A percentile compares a stretch with the other conserved stretches of the same genome.
Evolutionary conservation across 495 filamentous ascomycete species (phyloP).

Genomic region (Aspergillus homomorphus): DNA sequence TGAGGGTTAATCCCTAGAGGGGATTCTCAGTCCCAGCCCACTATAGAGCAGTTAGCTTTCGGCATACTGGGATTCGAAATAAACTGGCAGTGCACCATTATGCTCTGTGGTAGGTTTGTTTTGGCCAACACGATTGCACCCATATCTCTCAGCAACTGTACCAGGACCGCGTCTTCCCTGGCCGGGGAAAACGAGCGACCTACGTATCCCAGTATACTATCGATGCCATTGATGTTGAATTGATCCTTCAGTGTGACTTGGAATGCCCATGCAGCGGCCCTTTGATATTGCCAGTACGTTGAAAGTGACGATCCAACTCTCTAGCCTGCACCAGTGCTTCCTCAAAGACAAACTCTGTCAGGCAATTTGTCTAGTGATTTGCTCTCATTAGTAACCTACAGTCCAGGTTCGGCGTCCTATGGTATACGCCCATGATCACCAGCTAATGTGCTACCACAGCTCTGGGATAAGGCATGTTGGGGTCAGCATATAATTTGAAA

Average conservation of each 20-base stretch:
- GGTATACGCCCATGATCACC: slow-evolving; percentile 22
- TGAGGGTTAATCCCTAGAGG: slow-evolving; percentile 51
- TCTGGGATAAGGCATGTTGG: slow-evolving; percentile 17
- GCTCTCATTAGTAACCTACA: not conserved
- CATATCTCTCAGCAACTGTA: slow-evolving; percentile 43
- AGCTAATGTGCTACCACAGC: slow-evolving; percentile 57
- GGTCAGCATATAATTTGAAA: not conserved
- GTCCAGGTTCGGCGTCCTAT: not conserved
- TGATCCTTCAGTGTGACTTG: slow-evolving; percentile 64
- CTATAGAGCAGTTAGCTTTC: slow-evolving; percentile 14
- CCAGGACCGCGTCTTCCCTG: slow-evolving; percentile 46
- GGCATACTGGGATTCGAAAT: slow-evolving; percentile 38
- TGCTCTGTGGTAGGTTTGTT: slow-evolving; percentile 56
- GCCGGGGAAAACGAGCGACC: slow-evolving; percentile 49
- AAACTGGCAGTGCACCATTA: slow-evolving; percentile 37
- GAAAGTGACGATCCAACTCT: slow-evolving; percentile 51
- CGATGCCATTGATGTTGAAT: slow-evolving; percentile 60
- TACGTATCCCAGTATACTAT: slow-evolving; percentile 58
- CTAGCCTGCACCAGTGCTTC: slow-evolving; percentile 56
- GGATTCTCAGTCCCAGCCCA: slow-evolving; percentile 55
- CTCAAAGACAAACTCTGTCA: slow-evolving; percentile 64
- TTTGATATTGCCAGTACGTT: slow-evolving; percentile 40
- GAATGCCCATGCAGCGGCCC: slow-evolving; percentile 67
- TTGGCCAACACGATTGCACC: slow-evolving; percentile 59
- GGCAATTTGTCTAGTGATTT: slow-evolving; percentile 48